Conservation (phyloP, 371 early-diverging fungal species). For the Mortierella sp. region DNA sequence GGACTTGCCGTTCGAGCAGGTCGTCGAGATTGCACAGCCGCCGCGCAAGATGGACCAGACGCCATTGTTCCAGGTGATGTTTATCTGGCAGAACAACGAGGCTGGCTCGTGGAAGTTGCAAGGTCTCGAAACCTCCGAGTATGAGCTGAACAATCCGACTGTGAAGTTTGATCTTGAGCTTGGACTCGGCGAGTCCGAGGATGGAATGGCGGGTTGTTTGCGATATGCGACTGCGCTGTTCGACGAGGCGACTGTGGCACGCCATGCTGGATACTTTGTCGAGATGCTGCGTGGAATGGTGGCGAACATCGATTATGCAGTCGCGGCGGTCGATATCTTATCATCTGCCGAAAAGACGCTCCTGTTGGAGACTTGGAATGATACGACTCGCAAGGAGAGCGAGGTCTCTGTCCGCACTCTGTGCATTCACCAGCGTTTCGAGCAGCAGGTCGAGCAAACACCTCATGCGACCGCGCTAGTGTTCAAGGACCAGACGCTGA, state of each 20-base stretch:
- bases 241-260: slow-evolving; percentile 6
- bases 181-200: not conserved
- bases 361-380: too few species aligned
- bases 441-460: too few species aligned
- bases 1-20: slow-evolving; percentile 19
- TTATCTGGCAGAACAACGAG: slow-evolving; percentile 21
- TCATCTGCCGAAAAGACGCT: too few species aligned
- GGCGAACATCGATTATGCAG: not conserved
- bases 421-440: slow-evolving; percentile 6
- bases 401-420: too few species aligned
- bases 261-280: slow-evolving; percentile 9
- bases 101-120: not conserved
- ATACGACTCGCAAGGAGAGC: too few species aligned
- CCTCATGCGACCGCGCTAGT: slow-evolving; percentile 12
- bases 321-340: too few species aligned
- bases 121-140: not conserved
- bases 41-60: slow-evolving; percentile 12
- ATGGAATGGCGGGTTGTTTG: slow-evolving; percentile 2
- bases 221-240: slow-evolving; percentile 17
- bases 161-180: slow-evolving; percentile 5
- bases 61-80: slow-evolving; percentile 23
- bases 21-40: slow-evolving; percentile 19
- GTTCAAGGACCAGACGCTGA: not conserved
- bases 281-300: not conserved
- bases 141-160: not conserved